Evolutionary conservation across 495 filamentous ascomycete genomes (phyloP).

Genomic region (Antarctomyces pellizariae): DNA sequence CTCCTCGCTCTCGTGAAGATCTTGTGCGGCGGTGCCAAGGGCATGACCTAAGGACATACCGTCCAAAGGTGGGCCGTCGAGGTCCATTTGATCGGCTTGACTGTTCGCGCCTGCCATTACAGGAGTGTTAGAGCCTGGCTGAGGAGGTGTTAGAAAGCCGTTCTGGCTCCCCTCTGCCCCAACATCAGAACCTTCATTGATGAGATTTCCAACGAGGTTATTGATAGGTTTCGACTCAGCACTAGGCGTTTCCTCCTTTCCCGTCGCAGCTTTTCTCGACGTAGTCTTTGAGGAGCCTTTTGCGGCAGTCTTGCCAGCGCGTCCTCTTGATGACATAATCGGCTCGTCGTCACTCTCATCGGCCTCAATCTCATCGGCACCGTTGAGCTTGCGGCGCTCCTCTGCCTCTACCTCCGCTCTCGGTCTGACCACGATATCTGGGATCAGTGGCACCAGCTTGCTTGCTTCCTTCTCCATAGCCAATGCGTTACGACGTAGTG

Average conservation of each 20-base stretch:
- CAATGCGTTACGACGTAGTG: conserved; percentile 76
- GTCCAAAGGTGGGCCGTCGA: conserved; percentile 45
- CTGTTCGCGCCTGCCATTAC: conserved; percentile 53
- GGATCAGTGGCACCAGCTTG: conserved; percentile 84
- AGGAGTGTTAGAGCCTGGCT: conserved; percentile 55
- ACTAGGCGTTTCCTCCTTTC: conserved; percentile 61
- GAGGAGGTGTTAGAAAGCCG: conserved; percentile 63
- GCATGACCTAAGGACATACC: conserved; percentile 31
- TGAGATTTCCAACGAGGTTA: conserved; percentile 22
- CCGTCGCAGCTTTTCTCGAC: conserved; percentile 55
- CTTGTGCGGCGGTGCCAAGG: conserved; percentile 25
- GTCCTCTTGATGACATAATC: conserved; percentile 88
- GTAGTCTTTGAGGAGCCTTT: conserved; percentile 52
- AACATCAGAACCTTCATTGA: conserved; percentile 25
- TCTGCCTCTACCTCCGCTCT: conserved; percentile 93
- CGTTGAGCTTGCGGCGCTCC: conserved; percentile 60
- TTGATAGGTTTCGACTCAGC: conserved; percentile 36
- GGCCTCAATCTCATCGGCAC: conserved; percentile 55
- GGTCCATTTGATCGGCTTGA: conserved; percentile 61
- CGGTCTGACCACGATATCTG: conserved; percentile 70
- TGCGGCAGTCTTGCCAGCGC: conserved; percentile 50
- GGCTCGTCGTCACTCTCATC: conserved; percentile 94
- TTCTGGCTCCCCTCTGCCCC: conserved; percentile 43
- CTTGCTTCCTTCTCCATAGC: conserved; percentile 94
- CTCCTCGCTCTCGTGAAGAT: conserved; percentile 51